phyloP scores from a whole-genome alignment of 169 alveolate genomes.

The Plasmodium berghei region DNA sequence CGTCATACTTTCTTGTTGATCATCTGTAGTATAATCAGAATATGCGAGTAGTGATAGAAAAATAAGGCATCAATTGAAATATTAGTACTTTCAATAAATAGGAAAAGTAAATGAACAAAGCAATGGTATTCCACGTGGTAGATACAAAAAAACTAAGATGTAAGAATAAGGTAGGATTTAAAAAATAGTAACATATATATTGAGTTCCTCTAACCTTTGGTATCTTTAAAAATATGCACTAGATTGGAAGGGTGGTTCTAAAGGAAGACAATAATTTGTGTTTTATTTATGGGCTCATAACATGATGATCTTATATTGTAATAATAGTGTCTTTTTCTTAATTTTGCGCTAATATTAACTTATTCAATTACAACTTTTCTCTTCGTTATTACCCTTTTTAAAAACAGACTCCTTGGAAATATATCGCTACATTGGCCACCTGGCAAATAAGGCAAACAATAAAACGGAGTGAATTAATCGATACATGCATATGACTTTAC shows the following conservation, averaged over 20 bases:
- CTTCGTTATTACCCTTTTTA: slow-evolving; percentile 44
- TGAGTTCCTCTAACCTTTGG: slow-evolving; percentile 12
- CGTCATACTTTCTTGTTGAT: slow-evolving; percentile 16
- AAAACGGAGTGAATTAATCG: neutral
- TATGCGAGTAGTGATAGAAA: too few species aligned
- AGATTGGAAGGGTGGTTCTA: neutral
- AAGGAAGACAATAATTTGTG: neutral
- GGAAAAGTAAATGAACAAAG: too few species aligned
- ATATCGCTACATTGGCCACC: slow-evolving; percentile 25
- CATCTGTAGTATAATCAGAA: neutral
- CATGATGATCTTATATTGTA: too few species aligned
- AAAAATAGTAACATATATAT: too few species aligned
- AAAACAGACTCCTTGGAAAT: slow-evolving; percentile 27
- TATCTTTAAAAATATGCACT: slow-evolving; percentile 32
- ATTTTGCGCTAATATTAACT: neutral
- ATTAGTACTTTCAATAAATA: too few species aligned
- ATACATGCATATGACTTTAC: neutral
- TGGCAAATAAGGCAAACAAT: neutral
- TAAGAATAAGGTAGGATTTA: too few species aligned
- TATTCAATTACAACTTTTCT: neutral
- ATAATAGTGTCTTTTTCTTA: neutral
- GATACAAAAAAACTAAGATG: too few species aligned
- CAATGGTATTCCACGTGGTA: too few species aligned
- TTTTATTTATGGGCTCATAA: neutral
- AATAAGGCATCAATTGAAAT: too few species aligned